These are phyloP conservation scores for Rhodotorula mucilaginosa DNA, from an alignment of 1,284 basidiomycete species.

Conservation along the genomic window DNA sequence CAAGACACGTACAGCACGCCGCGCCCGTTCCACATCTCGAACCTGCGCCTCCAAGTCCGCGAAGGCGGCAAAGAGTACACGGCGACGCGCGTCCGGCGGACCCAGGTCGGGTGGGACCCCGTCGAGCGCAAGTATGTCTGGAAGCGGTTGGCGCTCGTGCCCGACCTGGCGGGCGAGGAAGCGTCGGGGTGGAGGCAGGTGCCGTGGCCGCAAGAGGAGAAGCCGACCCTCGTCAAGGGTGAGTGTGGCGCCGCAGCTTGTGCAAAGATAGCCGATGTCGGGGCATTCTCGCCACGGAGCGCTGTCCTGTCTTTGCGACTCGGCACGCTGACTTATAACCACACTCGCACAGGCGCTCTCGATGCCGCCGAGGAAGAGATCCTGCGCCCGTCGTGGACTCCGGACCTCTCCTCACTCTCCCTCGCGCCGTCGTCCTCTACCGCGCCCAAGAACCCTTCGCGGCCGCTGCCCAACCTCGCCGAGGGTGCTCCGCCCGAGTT, in stretches of 20 bases:
- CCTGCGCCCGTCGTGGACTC: slow-evolving; percentile 22
- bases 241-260: background rate
- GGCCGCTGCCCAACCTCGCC: background rate
- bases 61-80: slow-evolving; percentile 31
- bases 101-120: slow-evolving; percentile 32
- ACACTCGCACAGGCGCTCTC: slow-evolving; percentile 3
- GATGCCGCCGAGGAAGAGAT: slow-evolving; percentile 13
- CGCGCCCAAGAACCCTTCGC: slow-evolving; percentile 5
- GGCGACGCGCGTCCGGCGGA: slow-evolving; percentile 25
- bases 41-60: slow-evolving; percentile 35
- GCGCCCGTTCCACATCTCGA: slow-evolving; percentile 34
- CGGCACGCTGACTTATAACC: too few relatives aligned
- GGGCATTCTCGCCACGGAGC: too few relatives aligned
- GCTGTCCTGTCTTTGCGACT: too few relatives aligned
- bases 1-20: slow-evolving; percentile 24
- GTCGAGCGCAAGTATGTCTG: slow-evolving; percentile 27
- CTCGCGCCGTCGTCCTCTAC: slow-evolving; percentile 7
- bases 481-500: slow-evolving; percentile 22
- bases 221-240: background rate
- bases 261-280: too few relatives aligned
- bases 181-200: slow-evolving; percentile 7
- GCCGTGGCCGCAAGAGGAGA: slow-evolving; percentile 8
- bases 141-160: slow-evolving; percentile 33
- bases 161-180: background rate
- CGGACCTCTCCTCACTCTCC: slow-evolving; percentile 20